Evolutionary conservation across 2,329 filamentous ascomycete genomes (phyloP).

Genomic region (Thelonectria discophora): DNA sequence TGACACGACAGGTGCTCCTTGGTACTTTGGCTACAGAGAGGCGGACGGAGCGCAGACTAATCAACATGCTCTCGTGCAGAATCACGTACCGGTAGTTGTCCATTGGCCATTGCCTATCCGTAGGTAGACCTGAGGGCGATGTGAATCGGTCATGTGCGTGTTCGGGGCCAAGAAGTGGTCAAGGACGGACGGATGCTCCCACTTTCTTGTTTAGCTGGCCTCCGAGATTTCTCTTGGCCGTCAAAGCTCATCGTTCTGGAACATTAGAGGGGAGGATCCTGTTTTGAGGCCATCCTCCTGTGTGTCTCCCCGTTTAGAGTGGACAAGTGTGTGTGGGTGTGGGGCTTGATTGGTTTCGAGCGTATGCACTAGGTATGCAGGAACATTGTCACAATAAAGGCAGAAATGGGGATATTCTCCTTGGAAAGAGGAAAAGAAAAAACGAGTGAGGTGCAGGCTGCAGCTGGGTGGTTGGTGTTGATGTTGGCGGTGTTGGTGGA

Average conservation of each 20-base stretch:
- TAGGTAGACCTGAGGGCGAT: too few species aligned
- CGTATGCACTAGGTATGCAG: not conserved
- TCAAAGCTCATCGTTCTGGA: conserved; percentile 19
- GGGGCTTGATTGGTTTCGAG: conserved; percentile 6
- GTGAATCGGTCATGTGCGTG: not conserved
- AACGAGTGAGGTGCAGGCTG: too few species aligned
- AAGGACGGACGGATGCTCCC: conserved; percentile 9
- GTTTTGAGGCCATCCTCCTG: too few species aligned
- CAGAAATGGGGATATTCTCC: not conserved
- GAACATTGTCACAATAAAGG: conserved; percentile 4
- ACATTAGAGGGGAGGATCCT: conserved; percentile 3
- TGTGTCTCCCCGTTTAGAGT: not conserved
- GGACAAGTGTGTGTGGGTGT: conserved; percentile 9
- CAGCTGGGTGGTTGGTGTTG: too few species aligned
- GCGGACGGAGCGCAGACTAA: not conserved
- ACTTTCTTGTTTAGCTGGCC: not conserved
- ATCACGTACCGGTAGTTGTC: too few species aligned
- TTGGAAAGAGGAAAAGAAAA: not conserved
- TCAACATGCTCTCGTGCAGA: too few species aligned
- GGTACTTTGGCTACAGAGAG: not conserved
- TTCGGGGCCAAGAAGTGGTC: conserved; percentile 2
- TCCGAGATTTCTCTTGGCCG: not conserved
- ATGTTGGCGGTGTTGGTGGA: not conserved
- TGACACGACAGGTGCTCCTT: not conserved
- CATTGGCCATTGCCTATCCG: too few species aligned